Conservation (phyloP, 1,284 basidiomycete species). For the Spongiforma sp. region DNA sequence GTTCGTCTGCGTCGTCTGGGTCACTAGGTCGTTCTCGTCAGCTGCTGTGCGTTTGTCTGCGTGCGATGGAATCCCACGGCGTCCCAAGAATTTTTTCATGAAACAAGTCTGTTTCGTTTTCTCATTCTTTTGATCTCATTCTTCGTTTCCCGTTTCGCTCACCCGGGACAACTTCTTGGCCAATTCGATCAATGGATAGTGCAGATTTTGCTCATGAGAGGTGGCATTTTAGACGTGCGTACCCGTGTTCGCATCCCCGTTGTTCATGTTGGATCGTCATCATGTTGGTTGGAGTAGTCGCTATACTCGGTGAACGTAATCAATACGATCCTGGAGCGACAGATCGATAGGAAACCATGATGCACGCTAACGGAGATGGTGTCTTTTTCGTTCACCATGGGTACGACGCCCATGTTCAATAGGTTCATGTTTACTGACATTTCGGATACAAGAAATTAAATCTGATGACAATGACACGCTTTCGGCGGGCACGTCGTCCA, state of each 20-base stretch:
- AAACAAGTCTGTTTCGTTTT: too few species aligned
- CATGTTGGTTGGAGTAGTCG: conserved; percentile 65
- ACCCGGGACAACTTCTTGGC: too few species aligned
- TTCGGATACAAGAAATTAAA: conserved; percentile 91
- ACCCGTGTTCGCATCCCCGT: not conserved
- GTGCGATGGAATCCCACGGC: too few species aligned
- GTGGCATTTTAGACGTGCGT: conserved; percentile 95
- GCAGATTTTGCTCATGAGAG: conserved; percentile 90
- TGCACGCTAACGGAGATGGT: conserved; percentile 97
- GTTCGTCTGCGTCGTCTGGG: too few species aligned
- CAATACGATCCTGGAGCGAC: conserved; percentile 88
- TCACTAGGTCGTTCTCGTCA: too few species aligned
- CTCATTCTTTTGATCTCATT: too few species aligned
- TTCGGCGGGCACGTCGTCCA: conserved; percentile 95
- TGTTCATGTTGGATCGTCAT: not conserved
- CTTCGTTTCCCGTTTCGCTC: too few species aligned
- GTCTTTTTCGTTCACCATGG: conserved; percentile 47
- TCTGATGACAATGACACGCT: conserved; percentile 99
- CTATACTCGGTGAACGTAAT: conserved; percentile 89
- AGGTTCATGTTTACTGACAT: conserved; percentile 14
- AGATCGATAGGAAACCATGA: too few species aligned
- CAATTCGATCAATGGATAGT: too few species aligned
- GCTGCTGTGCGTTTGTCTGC: too few species aligned
- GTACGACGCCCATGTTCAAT: too few species aligned
- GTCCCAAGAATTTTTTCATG: too few species aligned